phyloP scores from a whole-genome alignment of 177 flowering plant genomes.

The Vitis hybrid region DNA sequence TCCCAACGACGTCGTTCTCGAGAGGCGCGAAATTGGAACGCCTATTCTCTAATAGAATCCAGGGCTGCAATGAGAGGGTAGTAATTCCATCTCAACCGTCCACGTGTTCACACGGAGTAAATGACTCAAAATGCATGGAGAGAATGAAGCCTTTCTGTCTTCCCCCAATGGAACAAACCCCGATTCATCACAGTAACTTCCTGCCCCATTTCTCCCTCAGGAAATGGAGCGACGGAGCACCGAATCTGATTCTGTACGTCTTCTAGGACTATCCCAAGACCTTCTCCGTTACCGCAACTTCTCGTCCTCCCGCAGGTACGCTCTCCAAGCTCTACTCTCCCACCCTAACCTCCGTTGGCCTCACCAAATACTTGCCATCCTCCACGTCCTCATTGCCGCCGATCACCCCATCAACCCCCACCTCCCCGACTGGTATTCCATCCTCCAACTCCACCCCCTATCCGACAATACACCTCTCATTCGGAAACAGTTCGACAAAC shows the following conservation, averaged over 20 bases:
- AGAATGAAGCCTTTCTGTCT: too few relatives aligned
- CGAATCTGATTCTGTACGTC: conserved; percentile 10
- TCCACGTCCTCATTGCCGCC: conserved; percentile 38
- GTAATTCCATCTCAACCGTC: too few relatives aligned
- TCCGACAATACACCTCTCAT: conserved; percentile 8
- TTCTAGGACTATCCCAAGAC: conserved; percentile 23
- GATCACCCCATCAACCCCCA: conserved; percentile 17
- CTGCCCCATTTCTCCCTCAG: too few relatives aligned
- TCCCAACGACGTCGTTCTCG: too few relatives aligned
- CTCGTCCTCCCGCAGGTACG: conserved; percentile 32
- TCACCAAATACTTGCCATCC: conserved; percentile 41
- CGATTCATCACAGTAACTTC: too few relatives aligned
- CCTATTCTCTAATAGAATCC: too few relatives aligned
- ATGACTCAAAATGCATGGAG: too few relatives aligned
- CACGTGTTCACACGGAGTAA: too few relatives aligned
- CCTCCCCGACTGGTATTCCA: conserved; percentile 31
- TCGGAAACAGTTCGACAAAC: conserved; percentile 10
- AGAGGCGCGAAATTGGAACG: too few relatives aligned
- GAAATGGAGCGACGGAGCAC: neutral
- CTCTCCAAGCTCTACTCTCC: conserved; percentile 28
- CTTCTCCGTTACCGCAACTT: conserved; percentile 35
- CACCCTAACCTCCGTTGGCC: conserved; percentile 25
- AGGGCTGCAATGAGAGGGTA: too few relatives aligned
- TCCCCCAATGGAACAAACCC: too few relatives aligned
- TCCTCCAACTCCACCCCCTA: conserved; percentile 24